phyloP scores from a whole-genome alignment of 164 flowering plant species.

The Umbilicus rupestris region DNA sequence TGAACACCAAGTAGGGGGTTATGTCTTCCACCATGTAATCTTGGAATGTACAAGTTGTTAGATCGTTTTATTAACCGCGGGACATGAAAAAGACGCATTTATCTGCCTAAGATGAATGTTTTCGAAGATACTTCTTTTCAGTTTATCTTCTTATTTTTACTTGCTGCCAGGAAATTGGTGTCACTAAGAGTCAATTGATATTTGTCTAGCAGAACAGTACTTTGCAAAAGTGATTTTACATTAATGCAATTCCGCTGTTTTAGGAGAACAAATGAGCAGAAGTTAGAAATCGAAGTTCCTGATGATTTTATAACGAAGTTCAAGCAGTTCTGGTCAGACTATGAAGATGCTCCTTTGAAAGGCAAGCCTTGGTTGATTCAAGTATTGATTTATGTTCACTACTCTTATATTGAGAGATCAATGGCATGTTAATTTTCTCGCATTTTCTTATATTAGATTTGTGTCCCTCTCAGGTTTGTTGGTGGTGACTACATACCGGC shows the following conservation, averaged over 20 bases:
- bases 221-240: neutral
- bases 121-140: neutral
- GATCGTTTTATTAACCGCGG: neutral
- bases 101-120: neutral
- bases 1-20: neutral
- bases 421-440: neutral
- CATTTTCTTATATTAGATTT: neutral
- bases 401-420: neutral
- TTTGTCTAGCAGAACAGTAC: neutral
- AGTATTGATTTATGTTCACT: neutral
- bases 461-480: neutral
- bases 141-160: neutral
- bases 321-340: constrained; percentile 70
- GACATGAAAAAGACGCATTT: neutral
- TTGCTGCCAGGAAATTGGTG: neutral
- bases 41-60: neutral
- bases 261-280: constrained; percentile 85
- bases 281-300: constrained; percentile 64
- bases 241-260: constrained; percentile 4
- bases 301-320: constrained; percentile 52
- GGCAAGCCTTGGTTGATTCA: constrained; percentile 26
- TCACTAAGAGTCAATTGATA: neutral
- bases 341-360: constrained; percentile 64
- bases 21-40: neutral
- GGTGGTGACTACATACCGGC: neutral